These are phyloP conservation scores for Lentinus brumalis DNA, from an alignment of 768 basidiomycete genomes.

Conservation along the genomic window DNA sequence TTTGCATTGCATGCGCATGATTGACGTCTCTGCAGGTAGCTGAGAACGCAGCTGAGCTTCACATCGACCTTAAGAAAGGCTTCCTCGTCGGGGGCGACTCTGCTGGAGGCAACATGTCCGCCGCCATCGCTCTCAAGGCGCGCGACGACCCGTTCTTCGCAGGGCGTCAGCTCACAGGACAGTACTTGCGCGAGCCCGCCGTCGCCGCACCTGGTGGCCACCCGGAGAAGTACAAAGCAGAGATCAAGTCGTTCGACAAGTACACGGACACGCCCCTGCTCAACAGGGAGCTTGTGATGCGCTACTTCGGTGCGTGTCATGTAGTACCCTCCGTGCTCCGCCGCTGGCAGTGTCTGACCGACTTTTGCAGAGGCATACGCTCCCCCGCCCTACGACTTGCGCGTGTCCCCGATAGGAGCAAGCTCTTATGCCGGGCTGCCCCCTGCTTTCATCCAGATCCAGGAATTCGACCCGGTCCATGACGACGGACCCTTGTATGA, in stretches of 20 bases:
- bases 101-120: conserved; percentile 24
- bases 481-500: conserved; percentile 32
- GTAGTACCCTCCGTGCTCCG: too few relatives aligned
- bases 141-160: conserved; percentile 25
- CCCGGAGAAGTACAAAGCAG: conserved; percentile 4
- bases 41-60: conserved; percentile 10
- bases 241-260: conserved; percentile 17
- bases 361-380: not conserved
- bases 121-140: conserved; percentile 23
- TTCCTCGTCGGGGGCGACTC: conserved; percentile 29
- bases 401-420: conserved; percentile 23
- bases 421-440: conserved; percentile 25
- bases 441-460: conserved; percentile 25
- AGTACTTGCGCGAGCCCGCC: conserved; percentile 22
- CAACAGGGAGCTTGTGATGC: not conserved
- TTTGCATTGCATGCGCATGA: not conserved
- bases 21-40: not conserved
- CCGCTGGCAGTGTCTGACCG: too few relatives aligned
- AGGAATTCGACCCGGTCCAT: conserved; percentile 27
- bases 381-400: conserved; percentile 4
- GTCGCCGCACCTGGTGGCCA: conserved; percentile 2
- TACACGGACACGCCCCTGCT: conserved; percentile 23
- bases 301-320: not conserved
- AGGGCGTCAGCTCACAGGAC: conserved; percentile 22
- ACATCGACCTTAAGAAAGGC: conserved; percentile 20